A percentile compares a stretch with the other conserved stretches of the same genome.
Evolutionary conservation across 2,329 filamentous ascomycete species (phyloP).

Genomic region (Aspergillus amoenus): DNA sequence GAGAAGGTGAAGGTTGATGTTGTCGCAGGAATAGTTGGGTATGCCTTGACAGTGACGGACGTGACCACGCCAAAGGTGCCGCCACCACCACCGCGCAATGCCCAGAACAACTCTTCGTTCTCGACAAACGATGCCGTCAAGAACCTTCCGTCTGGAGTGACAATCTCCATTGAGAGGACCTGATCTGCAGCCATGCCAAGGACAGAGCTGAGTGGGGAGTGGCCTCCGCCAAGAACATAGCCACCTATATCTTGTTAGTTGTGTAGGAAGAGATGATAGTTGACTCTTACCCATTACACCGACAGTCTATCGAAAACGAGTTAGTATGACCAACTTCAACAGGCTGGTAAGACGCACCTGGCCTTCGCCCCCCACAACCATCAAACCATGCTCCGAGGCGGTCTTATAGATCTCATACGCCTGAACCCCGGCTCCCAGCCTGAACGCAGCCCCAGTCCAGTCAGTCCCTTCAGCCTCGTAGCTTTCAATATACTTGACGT

Average conservation of each 20-base stretch:
- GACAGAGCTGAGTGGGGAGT: constrained; percentile 52
- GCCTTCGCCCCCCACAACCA: constrained; percentile 52
- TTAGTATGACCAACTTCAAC: background rate
- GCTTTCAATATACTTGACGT: constrained; percentile 39
- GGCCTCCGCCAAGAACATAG: constrained; percentile 61
- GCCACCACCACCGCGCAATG: constrained; percentile 58
- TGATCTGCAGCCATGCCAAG: constrained; percentile 52
- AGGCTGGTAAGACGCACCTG: constrained; percentile 19
- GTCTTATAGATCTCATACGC: constrained; percentile 49
- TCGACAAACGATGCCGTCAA: constrained; percentile 23
- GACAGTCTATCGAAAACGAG: constrained; percentile 46
- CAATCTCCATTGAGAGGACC: constrained; percentile 27
- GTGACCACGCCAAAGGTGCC: constrained; percentile 34
- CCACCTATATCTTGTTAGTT: constrained; percentile 43
- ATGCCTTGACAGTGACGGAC: constrained; percentile 27
- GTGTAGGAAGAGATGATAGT: background rate
- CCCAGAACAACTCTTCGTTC: constrained; percentile 64
- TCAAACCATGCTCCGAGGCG: constrained; percentile 47
- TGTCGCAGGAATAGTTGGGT: constrained; percentile 28
- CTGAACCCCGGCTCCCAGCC: constrained; percentile 55
- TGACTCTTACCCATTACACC: constrained; percentile 43
- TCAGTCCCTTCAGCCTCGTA: constrained; percentile 31
- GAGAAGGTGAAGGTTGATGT: constrained; percentile 30
- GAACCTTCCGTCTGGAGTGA: constrained; percentile 26
- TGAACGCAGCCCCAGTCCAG: constrained; percentile 54